phyloP scores from a whole-genome alignment of 2,329 filamentous ascomycete genomes.

The Penicillium sp. region DNA sequence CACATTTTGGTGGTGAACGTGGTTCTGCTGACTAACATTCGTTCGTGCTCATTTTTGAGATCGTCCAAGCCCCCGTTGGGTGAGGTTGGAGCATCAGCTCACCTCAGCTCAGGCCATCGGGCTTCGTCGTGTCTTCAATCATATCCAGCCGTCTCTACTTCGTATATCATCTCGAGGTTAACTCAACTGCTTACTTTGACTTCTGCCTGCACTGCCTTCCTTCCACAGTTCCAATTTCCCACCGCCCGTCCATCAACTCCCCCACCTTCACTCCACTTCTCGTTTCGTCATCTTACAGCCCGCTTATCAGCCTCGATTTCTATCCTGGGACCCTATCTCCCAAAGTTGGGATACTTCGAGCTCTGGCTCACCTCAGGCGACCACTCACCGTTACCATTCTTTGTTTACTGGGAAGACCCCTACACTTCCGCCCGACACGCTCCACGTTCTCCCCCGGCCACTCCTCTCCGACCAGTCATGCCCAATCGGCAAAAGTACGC shows the following conservation, averaged over 20 bases:
- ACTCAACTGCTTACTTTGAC: neutral
- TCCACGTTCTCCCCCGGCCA: neutral
- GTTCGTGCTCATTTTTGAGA: neutral
- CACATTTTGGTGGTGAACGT: neutral
- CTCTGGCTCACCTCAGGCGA: neutral
- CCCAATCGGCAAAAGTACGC: conserved; percentile 4
- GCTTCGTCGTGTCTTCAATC: neutral
- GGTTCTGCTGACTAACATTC: neutral
- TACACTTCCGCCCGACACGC: conserved; percentile 5
- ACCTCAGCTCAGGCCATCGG: neutral
- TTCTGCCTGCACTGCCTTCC: neutral
- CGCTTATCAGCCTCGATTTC: conserved; percentile 20
- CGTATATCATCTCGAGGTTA: neutral
- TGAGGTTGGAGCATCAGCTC: neutral
- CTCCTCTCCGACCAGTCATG: neutral
- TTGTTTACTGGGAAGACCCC: neutral
- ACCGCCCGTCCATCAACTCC: neutral
- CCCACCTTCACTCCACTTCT: conserved; percentile 6
- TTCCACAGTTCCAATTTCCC: neutral
- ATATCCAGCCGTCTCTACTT: neutral
- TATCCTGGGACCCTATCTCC: conserved; percentile 18
- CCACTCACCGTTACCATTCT: neutral
- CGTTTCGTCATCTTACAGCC: conserved; percentile 25
- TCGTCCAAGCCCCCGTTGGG: neutral
- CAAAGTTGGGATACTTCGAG: neutral